Conservation (phyloP, 108 stramenopile genomes). For the Aurantiochytrium sp. region DNA sequence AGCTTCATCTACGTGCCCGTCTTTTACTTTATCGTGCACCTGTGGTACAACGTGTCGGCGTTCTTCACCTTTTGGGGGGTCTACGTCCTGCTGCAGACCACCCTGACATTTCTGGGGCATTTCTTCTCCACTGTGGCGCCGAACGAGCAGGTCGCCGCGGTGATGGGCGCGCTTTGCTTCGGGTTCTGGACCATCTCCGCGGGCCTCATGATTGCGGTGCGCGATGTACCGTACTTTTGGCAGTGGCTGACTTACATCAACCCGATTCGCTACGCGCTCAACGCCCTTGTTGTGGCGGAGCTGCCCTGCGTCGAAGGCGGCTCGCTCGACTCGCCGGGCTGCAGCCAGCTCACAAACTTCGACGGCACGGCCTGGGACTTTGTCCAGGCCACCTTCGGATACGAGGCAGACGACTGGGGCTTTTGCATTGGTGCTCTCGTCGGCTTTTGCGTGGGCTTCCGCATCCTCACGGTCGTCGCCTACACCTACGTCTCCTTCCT, state of each 20-base stretch:
- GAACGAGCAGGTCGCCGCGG: background rate
- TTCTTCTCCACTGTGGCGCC: background rate
- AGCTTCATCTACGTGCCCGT: background rate
- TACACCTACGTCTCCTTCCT: background rate
- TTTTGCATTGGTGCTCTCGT: background rate
- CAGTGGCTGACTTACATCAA: background rate
- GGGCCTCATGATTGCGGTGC: slow-evolving; percentile 11
- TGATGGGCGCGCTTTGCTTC: background rate
- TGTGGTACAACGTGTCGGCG: background rate
- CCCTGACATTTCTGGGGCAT: background rate
- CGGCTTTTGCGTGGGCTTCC: background rate
- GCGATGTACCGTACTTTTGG: background rate
- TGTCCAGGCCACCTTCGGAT: background rate
- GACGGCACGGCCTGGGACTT: background rate
- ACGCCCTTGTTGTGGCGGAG: background rate
- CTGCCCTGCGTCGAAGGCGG: background rate
- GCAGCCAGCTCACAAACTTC: background rate
- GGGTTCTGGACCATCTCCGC: background rate
- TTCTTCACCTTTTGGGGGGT: background rate
- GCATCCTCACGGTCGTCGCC: background rate
- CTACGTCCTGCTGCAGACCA: background rate
- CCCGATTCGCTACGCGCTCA: background rate
- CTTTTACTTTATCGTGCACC: background rate
- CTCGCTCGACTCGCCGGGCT: background rate
- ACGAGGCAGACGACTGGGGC: background rate